These are phyloP conservation scores for Paecilomyces fulvus DNA, from an alignment of 2,329 filamentous ascomycete genomes.

Conservation along the genomic window DNA sequence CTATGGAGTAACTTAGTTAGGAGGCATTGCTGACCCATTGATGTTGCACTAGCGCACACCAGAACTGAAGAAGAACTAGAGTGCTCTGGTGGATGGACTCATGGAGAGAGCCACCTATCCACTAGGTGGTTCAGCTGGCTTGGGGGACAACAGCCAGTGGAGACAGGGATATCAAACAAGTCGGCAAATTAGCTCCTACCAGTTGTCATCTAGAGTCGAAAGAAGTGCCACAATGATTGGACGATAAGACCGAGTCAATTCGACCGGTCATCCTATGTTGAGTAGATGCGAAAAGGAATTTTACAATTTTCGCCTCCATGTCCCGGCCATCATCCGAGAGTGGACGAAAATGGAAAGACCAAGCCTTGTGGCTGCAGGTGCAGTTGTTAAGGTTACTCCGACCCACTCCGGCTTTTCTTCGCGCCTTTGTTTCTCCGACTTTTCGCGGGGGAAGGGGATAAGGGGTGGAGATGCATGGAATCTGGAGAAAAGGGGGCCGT, in stretches of 20 bases:
- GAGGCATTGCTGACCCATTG: not conserved
- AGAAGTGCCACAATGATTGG: not conserved
- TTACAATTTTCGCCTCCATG: not conserved
- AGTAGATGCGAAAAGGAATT: not conserved
- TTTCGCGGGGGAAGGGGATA: constrained; percentile 18
- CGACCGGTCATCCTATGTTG: not conserved
- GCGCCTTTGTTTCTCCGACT: constrained; percentile 3
- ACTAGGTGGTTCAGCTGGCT: not conserved
- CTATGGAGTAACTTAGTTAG: too few relatives aligned
- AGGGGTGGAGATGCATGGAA: not conserved
- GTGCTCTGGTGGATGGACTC: not conserved
- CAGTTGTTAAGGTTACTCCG: not conserved
- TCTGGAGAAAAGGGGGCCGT: not conserved
- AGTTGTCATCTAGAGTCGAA: not conserved
- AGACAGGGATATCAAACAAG: not conserved
- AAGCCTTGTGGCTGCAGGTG: not conserved
- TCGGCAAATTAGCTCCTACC: not conserved
- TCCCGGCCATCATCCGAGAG: not conserved
- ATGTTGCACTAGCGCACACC: not conserved
- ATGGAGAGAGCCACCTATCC: not conserved
- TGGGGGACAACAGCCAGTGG: not conserved
- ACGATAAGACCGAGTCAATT: not conserved
- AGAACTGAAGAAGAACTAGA: not conserved
- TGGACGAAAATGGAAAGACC: not conserved
- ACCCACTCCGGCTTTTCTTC: constrained; percentile 1